phyloP scores from a whole-genome alignment of 495 filamentous ascomycete species.

The Trichoderma virens region DNA sequence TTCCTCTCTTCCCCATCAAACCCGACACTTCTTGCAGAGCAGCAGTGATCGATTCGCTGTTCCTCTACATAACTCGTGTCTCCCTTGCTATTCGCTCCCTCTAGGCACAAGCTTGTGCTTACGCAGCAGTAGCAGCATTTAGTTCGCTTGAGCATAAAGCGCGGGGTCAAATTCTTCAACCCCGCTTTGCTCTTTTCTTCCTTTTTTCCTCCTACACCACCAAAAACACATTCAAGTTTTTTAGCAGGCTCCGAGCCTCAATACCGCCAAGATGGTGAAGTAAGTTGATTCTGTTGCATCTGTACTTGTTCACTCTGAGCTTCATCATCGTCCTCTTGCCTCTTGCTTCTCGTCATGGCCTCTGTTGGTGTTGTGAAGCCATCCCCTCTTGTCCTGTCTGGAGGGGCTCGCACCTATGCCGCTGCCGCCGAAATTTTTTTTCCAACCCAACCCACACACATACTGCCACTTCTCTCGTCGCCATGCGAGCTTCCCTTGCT shows the following conservation, averaged over 20 bases:
- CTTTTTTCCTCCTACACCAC: conserved; percentile 12
- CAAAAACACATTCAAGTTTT: conserved; percentile 20
- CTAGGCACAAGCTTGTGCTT: neutral
- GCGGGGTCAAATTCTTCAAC: conserved; percentile 13
- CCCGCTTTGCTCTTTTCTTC: conserved; percentile 11
- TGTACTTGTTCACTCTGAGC: neutral
- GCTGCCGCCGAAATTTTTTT: conserved; percentile 1
- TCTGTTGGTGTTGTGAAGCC: neutral
- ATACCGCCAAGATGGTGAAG: conserved; percentile 98
- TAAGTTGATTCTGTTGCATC: conserved; percentile 49
- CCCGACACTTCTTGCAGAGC: neutral
- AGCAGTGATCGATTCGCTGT: neutral
- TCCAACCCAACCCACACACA: too few species aligned
- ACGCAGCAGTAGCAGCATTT: conserved; percentile 1
- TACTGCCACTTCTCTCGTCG: neutral
- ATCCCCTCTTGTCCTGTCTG: neutral
- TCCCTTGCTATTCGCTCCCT: neutral
- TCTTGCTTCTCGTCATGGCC: neutral
- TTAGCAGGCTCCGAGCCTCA: conserved; percentile 22
- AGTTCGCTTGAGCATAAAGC: conserved; percentile 2
- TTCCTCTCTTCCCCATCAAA: neutral
- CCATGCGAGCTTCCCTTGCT: conserved; percentile 20
- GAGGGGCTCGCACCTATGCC: neutral
- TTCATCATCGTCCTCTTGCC: neutral
- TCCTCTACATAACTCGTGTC: neutral